Evolutionary conservation across 2,329 filamentous ascomycete genomes (phyloP).

Genomic region (Penicillium thymicola): DNA sequence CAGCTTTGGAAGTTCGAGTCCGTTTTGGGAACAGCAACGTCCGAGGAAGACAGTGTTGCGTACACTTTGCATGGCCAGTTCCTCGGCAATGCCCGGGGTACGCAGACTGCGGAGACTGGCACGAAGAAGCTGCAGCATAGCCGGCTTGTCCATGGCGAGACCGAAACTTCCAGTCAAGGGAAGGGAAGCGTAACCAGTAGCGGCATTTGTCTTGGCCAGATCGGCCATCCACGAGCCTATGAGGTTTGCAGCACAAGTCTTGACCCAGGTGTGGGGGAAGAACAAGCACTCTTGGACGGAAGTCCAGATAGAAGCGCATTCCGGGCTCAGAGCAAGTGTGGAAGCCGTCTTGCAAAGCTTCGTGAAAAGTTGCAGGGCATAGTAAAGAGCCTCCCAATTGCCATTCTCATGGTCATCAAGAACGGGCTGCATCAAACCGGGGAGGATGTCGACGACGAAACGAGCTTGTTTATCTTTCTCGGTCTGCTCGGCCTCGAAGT

Average conservation of each 20-base stretch:
- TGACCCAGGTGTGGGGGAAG: conserved; percentile 70
- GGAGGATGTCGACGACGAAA: conserved; percentile 53
- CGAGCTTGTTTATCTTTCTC: conserved; percentile 66
- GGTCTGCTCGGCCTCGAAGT: conserved; percentile 67
- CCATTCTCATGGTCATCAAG: conserved; percentile 52
- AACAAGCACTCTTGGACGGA: conserved; percentile 66
- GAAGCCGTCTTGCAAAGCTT: conserved; percentile 67
- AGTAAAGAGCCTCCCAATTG: conserved; percentile 69
- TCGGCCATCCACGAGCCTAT: conserved; percentile 76
- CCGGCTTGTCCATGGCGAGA: conserved; percentile 61
- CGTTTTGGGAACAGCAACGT: conserved; percentile 60
- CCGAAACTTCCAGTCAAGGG: conserved; percentile 69
- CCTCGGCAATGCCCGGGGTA: conserved; percentile 63
- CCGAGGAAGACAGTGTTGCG: conserved; percentile 82
- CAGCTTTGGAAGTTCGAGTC: conserved; percentile 43
- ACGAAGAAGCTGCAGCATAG: conserved; percentile 59
- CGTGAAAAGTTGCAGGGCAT: conserved; percentile 65
- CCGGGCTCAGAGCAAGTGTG: conserved; percentile 58
- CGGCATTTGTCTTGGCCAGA: conserved; percentile 63
- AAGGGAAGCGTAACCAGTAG: conserved; percentile 52
- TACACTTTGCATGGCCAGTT: conserved; percentile 72
- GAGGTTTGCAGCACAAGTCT: conserved; percentile 71
- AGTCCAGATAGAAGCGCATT: conserved; percentile 66
- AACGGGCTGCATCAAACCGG: conserved; percentile 53
- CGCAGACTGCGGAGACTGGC: conserved; percentile 59